Percentiles rank a stretch among this genome's conserved stretches.
These are phyloP conservation scores for Sporothrix mexicana DNA, from an alignment of 2,329 filamentous ascomycete species.

Conservation along the genomic window DNA sequence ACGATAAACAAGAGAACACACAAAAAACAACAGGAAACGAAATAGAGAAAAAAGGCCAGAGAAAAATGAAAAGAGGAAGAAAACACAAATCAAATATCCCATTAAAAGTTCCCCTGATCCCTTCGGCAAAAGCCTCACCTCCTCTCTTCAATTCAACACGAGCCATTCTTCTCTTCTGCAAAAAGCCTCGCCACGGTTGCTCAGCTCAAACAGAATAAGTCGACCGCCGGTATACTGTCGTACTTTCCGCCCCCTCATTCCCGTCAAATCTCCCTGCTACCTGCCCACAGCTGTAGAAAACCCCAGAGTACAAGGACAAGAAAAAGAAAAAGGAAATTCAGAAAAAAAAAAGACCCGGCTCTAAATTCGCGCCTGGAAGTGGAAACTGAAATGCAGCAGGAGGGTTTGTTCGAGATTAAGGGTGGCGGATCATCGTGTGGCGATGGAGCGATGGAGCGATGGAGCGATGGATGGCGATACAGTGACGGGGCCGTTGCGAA, in stretches of 20 bases:
- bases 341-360: background rate
- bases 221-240: too few species aligned
- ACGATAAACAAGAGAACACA: background rate
- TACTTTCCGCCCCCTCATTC: background rate
- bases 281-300: background rate
- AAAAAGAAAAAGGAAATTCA: background rate
- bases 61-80: constrained; percentile 7
- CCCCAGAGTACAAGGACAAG: background rate
- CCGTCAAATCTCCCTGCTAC: background rate
- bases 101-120: constrained; percentile 30
- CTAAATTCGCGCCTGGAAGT: constrained; percentile 19
- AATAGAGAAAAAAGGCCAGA: constrained; percentile 26
- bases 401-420: too few species aligned
- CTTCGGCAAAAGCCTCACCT: background rate
- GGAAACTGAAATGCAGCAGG: too few species aligned
- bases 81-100: constrained; percentile 27
- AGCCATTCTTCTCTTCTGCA: background rate
- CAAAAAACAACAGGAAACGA: background rate
- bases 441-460: background rate
- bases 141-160: constrained; percentile 7
- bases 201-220: too few species aligned
- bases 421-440: background rate
- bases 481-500: too few species aligned
- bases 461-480: background rate
- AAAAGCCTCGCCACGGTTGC: too few species aligned